These are phyloP conservation scores for Colletotrichum sublineola DNA, from an alignment of 2,329 filamentous ascomycete species.

Conservation along the genomic window DNA sequence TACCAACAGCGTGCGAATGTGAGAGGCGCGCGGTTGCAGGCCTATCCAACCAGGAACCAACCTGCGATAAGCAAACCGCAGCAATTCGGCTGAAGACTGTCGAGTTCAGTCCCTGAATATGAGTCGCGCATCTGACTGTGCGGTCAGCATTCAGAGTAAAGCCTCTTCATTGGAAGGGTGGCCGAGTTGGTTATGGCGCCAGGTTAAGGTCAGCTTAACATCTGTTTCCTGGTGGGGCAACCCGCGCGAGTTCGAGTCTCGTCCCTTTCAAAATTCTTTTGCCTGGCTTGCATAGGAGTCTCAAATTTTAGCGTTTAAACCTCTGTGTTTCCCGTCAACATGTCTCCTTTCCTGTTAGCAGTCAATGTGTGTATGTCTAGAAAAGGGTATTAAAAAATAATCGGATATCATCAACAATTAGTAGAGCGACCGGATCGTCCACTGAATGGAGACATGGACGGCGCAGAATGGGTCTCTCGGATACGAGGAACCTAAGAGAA, in stretches of 20 bases:
- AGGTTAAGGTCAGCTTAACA: conserved; percentile 42
- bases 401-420: neutral
- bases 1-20: neutral
- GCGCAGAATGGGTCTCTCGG: conserved; percentile 17
- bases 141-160: neutral
- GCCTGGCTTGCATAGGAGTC: too few species aligned
- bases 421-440: conserved; percentile 4
- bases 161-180: conserved; percentile 16
- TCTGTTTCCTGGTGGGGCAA: conserved; percentile 42
- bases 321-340: too few species aligned
- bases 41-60: neutral
- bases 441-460: conserved; percentile 8
- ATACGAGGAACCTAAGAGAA: conserved; percentile 37
- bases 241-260: conserved; percentile 43
- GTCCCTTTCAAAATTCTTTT: conserved; percentile 29
- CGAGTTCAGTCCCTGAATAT: neutral
- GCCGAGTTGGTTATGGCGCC: conserved; percentile 43
- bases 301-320: too few species aligned
- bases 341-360: too few species aligned
- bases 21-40: neutral
- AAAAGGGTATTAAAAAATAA: neutral
- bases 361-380: too few species aligned
- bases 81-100: neutral
- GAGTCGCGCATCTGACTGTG: rapidly evolving
- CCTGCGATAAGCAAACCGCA: neutral